These are phyloP conservation scores for slime mould (Dictyostelium discoideum) DNA, from an alignment of 78 protist genomes.

Conservation along the genomic window dicty_2.7 NC_007088.5:575501-576000, in stretches of 20 bases:
- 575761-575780: constrained; percentile 39
- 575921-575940: background rate
- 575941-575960: background rate
- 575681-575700: constrained; percentile 51
- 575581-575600: background rate
- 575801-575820: constrained; percentile 71
- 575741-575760: constrained; percentile 11
- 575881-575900: constrained; percentile 75
- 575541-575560: background rate
- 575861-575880: constrained; percentile 70
- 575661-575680: constrained; percentile 36
- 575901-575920: constrained; percentile 57
- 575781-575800: constrained; percentile 47
- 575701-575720: background rate
- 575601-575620: background rate
- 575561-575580: background rate
- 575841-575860: constrained; percentile 18
- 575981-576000: constrained; percentile 43
- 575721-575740: background rate
- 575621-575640: background rate
- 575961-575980: constrained; percentile 56
- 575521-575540: constrained; percentile 8
- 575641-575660: constrained; percentile 31
- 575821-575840: constrained; percentile 46
- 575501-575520: constrained; percentile 32